phyloP scores from a whole-genome alignment of 306 rosid genomes.

The peach (Prunus persica) region Prunus_persica_NCBIv2 NC_034016.1:3217001-3217500 shows the following conservation, averaged over 20 bases:
- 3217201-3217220: neutral
- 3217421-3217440: neutral
- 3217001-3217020: neutral
- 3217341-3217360: conserved; percentile 24
- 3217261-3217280: neutral
- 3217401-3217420: too few species aligned
- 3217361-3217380: conserved; percentile 15
- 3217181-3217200: conserved; percentile 4
- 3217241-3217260: neutral
- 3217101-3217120: neutral
- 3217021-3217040: neutral
- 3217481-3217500: neutral
- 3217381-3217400: too few species aligned
- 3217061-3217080: neutral
- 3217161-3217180: neutral
- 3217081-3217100: neutral
- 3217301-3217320: neutral
- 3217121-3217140: neutral
- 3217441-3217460: conserved; percentile 25
- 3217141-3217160: neutral
- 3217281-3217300: neutral
- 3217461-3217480: neutral
- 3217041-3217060: conserved; percentile 7
- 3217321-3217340: conserved; percentile 6
- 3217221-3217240: conserved; percentile 1